Evolutionary conservation across 208 protist species (phyloP).

Genomic region (Strigomonas oncopelti): DNA sequence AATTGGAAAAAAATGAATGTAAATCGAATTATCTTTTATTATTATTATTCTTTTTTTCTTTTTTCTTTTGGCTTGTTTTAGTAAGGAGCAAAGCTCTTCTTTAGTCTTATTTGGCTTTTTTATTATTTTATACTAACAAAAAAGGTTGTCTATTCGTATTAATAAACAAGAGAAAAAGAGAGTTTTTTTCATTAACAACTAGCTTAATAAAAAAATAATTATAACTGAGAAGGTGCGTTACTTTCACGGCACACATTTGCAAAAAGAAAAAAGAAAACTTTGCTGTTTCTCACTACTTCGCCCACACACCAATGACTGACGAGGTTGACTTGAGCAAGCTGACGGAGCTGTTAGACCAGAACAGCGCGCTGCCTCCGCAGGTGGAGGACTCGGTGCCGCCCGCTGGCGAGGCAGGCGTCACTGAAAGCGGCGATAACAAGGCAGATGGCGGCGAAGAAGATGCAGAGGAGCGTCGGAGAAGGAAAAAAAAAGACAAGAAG

Average conservation of each 20-base stretch:
- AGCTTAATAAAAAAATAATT: too few relatives aligned
- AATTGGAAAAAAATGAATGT: not conserved
- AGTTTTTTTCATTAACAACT: too few relatives aligned
- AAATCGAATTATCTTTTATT: not conserved
- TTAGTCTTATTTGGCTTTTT: not conserved
- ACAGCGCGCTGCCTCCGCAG: conserved; percentile 4
- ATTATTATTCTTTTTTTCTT: conserved; percentile 16
- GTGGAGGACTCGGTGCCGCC: not conserved
- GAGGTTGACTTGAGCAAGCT: conserved; percentile 69
- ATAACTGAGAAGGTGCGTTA: too few relatives aligned
- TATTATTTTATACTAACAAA: not conserved
- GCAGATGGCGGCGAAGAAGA: conserved; percentile 4
- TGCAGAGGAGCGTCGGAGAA: conserved; percentile 16
- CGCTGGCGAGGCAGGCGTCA: not conserved
- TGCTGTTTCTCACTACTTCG: too few relatives aligned
- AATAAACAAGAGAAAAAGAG: too few relatives aligned
- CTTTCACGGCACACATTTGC: too few relatives aligned
- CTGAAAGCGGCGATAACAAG: not conserved
- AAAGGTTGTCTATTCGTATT: not conserved
- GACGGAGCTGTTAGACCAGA: conserved; percentile 39
- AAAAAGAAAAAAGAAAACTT: too few relatives aligned
- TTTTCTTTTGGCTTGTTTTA: conserved; percentile 11
- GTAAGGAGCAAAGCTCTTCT: conserved; percentile 13
- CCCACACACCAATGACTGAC: conserved; percentile 35
- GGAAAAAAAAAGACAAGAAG: conserved; percentile 21